A percentile compares a stretch with the other conserved stretches of the same genome.
phyloP scores from a whole-genome alignment of 352 stramenopile species.

The Plasmopara halstedii region DNA sequence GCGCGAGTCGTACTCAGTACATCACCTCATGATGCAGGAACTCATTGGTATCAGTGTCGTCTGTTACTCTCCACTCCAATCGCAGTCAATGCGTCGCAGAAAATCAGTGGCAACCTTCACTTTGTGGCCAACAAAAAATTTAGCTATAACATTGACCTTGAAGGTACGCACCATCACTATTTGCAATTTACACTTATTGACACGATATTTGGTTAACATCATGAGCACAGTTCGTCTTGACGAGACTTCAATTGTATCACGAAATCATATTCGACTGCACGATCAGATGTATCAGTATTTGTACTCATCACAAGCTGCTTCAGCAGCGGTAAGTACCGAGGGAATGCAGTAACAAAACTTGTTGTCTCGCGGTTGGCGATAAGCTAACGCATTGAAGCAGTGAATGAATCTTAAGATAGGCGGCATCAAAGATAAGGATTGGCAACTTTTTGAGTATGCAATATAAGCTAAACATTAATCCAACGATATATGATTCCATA shows the following conservation, averaged over 20 bases:
- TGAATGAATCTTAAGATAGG: no score
- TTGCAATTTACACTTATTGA: neutral
- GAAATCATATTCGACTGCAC: conserved; percentile 86
- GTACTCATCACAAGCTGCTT: conserved; percentile 32
- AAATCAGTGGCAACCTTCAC: conserved; percentile 80
- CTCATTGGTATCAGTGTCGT: conserved; percentile 92
- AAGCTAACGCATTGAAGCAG: conserved; percentile 21
- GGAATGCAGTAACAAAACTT: conserved; percentile 7
- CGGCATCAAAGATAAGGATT: conserved; percentile 2
- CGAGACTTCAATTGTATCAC: conserved; percentile 75
- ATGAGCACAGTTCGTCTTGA: conserved; percentile 70
- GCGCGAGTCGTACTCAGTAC: conserved; percentile 83
- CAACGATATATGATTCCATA: conserved; percentile 8
- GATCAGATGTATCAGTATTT: conserved; percentile 95
- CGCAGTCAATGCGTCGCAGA: conserved; percentile 87
- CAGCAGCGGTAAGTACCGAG: conserved; percentile 2
- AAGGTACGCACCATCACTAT: conserved; percentile 29
- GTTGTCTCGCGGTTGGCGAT: no score
- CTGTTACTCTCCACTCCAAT: conserved; percentile 87
- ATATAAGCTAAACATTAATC: conserved; percentile 24
- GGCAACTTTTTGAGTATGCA: conserved; percentile 1
- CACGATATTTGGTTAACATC: conserved; percentile 1
- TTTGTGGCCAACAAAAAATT: conserved; percentile 95
- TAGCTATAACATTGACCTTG: conserved; percentile 92
- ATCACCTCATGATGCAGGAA: conserved; percentile 55